Evolutionary conservation across 805 yeast genomes (phyloP).

Genomic region (Pichia nakasei): DNA sequence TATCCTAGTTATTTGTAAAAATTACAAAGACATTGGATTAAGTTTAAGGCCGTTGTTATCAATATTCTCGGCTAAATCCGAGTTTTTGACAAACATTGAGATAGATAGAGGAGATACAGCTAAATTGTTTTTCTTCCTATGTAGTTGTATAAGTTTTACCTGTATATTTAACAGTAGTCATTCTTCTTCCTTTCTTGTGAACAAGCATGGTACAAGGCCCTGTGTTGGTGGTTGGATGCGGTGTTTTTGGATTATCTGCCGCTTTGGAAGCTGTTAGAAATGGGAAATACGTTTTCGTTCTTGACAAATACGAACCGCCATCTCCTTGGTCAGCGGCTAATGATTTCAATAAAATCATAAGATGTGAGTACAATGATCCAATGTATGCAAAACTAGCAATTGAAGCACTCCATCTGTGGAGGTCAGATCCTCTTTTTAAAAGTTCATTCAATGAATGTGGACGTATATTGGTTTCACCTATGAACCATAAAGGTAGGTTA

Average conservation of each 20-base stretch:
- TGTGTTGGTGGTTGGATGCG: conserved; percentile 26
- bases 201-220: conserved; percentile 3
- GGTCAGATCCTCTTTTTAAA: conserved; percentile 24
- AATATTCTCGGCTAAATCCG: no score
- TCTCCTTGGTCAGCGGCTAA: conserved; percentile 38
- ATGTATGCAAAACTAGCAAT: conserved; percentile 33
- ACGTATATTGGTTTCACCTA: conserved; percentile 30
- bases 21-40: no score
- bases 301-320: conserved; percentile 36
- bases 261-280: conserved; percentile 27
- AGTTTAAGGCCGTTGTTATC: no score
- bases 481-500: conserved; percentile 24
- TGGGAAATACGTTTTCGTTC: conserved; percentile 22
- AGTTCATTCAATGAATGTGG: conserved; percentile 32
- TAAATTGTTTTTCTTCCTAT: no score
- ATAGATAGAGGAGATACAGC: no score
- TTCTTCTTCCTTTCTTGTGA: no score
- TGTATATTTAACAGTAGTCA: no score
- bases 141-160: no score
- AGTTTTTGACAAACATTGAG: no score
- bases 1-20: no score
- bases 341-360: conserved; percentile 40
- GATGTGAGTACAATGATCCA: conserved; percentile 37
- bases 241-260: conserved; percentile 39
- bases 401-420: conserved; percentile 36